Evolutionary conservation across 768 basidiomycete genomes (phyloP).

Genomic region (Amanita exitialis): DNA sequence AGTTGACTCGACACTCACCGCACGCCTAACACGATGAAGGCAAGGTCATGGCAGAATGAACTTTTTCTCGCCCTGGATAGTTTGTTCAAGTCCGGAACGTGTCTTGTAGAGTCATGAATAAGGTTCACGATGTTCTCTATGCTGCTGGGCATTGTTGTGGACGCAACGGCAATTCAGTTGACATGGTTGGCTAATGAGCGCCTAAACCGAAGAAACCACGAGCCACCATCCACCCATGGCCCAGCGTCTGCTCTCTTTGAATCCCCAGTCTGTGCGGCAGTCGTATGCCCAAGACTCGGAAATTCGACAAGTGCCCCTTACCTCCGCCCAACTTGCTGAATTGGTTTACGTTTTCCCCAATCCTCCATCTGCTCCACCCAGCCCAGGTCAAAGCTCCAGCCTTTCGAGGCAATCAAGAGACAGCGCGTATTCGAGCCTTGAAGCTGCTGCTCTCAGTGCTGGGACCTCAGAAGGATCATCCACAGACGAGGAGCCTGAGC

Average conservation of each 20-base stretch:
- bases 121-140: not conserved
- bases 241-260: not conserved
- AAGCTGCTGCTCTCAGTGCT: not conserved
- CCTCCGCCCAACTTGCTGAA: constrained; percentile 3
- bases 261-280: not conserved
- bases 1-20: not conserved
- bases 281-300: not conserved
- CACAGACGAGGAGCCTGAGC: not conserved
- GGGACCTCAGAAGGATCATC: not conserved
- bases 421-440: not conserved
- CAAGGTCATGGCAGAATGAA: constrained; percentile 3
- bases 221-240: not conserved
- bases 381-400: constrained; percentile 12
- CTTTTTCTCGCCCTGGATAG: not conserved
- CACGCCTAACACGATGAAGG: constrained; percentile 2
- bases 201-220: not conserved
- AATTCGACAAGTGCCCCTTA: too few species aligned
- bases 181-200: not conserved
- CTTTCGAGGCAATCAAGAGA: constrained; percentile 6
- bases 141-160: not conserved
- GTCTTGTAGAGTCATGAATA: not conserved
- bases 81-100: not conserved
- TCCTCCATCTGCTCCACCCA: constrained; percentile 12
- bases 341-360: constrained; percentile 14
- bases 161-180: not conserved